Base-by-base conservation (phyloP, 306 rosid species). In the Prunus padus region DNA sequence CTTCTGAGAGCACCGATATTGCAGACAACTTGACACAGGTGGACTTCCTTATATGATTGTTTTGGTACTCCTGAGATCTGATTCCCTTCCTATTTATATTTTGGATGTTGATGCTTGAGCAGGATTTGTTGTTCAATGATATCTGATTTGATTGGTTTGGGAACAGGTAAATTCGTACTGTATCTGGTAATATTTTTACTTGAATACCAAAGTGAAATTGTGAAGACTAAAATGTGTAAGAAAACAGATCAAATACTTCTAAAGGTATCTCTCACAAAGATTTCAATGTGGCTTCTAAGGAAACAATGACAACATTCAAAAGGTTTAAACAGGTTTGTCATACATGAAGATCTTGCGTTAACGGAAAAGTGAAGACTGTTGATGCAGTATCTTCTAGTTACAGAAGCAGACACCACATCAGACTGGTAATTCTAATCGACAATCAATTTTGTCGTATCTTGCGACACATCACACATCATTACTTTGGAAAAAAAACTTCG, bases 221-320 rank as follows among this genome's bases (percentile, higher is more conserved):
- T 6, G 31, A 44, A 76, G 55, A 75, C 18, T 52, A 26, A n/a
- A 3, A 33, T 37, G 60, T 4, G 64, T 25, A 40, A 54, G 42
- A 37, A 52, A 33, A 15, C 20, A n/a, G 70, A 33, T 18, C 72
- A 47, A 37, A 71, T 64, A 78, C 42, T 7, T 37, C 47, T n/a
- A 37, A 20, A 2, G 20, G 5, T 31, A 18, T 54, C 30, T 55
- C 60, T n/a, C 60, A 28, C 70, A 44, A 69, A 67, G 65, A 77
- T 59, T 12, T 22, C 8, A 59, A 4, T 70, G 20, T 12, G 64
- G n/a, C 40, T 42, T 11, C 69, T 60, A 44, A 33, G 77, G 74
- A 60, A 77, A 80, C 54, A 82, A 54, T 55, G 50, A 70, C 30
- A 40, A 74, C 64, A 42, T 54, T 72, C 3, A 5, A 33, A 26